phyloP scores from a whole-genome alignment of 2,329 filamentous ascomycete genomes.

The Pseudogymnoascus sp. region DNA sequence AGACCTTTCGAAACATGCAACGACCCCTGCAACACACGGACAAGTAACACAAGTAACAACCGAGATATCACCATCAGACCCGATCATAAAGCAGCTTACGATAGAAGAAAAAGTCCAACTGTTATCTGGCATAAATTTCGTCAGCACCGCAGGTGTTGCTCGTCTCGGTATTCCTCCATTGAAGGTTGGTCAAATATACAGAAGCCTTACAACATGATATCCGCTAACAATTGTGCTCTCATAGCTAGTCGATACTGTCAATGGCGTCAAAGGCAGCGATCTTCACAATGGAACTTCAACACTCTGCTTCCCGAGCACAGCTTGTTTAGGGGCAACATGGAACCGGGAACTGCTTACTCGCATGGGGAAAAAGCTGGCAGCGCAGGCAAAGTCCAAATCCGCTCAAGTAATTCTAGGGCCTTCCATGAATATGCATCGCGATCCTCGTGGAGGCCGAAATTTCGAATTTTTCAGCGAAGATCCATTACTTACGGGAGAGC shows the following conservation, averaged over 20 bases:
- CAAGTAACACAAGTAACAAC: neutral
- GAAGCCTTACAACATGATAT: neutral
- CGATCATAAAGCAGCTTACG: constrained; percentile 23
- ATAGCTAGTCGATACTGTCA: constrained; percentile 16
- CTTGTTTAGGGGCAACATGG: constrained; percentile 26
- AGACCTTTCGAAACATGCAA: neutral
- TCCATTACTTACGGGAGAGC: constrained; percentile 28
- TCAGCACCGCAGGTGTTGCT: constrained; percentile 25
- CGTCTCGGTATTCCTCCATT: constrained; percentile 27
- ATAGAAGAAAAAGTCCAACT: constrained; percentile 31
- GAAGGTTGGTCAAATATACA: constrained; percentile 22
- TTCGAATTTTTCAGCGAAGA: constrained; percentile 29
- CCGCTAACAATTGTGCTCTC: neutral
- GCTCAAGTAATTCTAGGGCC: constrained; percentile 19
- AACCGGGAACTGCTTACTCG: constrained; percentile 24
- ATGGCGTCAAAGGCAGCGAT: constrained; percentile 16
- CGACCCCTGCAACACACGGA: neutral
- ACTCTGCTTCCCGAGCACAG: constrained; percentile 1
- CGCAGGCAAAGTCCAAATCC: constrained; percentile 26
- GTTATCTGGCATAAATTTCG: constrained; percentile 27
- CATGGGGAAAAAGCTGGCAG: constrained; percentile 25
- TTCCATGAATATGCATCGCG: constrained; percentile 20
- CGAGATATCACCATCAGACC: neutral
- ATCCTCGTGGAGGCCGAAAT: constrained; percentile 27
- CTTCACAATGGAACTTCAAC: constrained; percentile 14